These are phyloP conservation scores for Auricularia heimuer DNA, from an alignment of 768 basidiomycete species.

Conservation along the genomic window DNA sequence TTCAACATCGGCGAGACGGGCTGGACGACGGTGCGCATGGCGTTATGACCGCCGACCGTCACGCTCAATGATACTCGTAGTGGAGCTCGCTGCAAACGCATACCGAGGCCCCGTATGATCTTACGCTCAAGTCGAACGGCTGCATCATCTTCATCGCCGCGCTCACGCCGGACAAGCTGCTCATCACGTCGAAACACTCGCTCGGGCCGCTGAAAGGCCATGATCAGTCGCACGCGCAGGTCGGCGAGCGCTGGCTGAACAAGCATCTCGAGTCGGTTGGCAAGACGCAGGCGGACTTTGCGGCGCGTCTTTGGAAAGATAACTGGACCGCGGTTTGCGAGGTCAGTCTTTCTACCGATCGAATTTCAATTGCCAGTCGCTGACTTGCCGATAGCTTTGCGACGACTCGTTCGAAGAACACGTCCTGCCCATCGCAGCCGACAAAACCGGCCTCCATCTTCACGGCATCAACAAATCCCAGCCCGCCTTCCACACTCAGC, in stretches of 20 bases:
- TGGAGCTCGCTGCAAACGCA: constrained; percentile 64
- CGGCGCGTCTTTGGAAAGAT: constrained; percentile 62
- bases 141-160: constrained; percentile 95
- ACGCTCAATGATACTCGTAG: constrained; percentile 29
- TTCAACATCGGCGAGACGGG: constrained; percentile 96
- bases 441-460: constrained; percentile 82
- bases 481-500: constrained; percentile 59
- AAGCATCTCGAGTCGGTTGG: constrained; percentile 51
- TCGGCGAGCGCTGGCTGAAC: constrained; percentile 75
- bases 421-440: constrained; percentile 71
- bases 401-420: constrained; percentile 98
- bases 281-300: constrained; percentile 66
- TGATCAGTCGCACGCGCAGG: constrained; percentile 61
- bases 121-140: constrained; percentile 91
- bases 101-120: constrained; percentile 67
- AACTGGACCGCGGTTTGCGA: constrained; percentile 89
- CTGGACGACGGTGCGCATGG: constrained; percentile 72
- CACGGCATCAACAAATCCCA: constrained; percentile 79
- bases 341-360: constrained; percentile 33
- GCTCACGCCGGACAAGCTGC: constrained; percentile 57
- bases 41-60: neutral
- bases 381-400: constrained; percentile 56
- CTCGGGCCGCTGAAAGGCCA: constrained; percentile 46
- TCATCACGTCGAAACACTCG: constrained; percentile 91
- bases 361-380: neutral